Conservation (phyloP, 306 rosid genomes). For the Trichosanthes cucumerina region DNA sequence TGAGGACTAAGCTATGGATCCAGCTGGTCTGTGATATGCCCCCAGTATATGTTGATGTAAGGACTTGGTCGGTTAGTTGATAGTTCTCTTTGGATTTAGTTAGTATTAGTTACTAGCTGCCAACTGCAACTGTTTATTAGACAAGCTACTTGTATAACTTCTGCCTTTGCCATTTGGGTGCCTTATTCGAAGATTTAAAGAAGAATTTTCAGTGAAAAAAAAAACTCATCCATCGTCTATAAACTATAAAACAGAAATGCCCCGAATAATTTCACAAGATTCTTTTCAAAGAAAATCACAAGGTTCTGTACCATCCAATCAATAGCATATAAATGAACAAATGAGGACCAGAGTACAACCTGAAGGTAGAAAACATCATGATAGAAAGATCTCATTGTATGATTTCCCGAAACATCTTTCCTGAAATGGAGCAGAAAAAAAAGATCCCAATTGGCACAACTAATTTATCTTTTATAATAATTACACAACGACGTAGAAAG, state of each 20-base stretch:
- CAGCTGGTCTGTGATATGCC: background rate
- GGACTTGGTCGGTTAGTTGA: background rate
- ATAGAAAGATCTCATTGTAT: slow-evolving; percentile 69
- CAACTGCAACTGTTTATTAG: background rate
- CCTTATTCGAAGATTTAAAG: background rate
- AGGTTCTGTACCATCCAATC: background rate
- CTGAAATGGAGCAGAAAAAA: slow-evolving; percentile 37
- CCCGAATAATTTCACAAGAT: background rate
- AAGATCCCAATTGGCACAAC: slow-evolving; percentile 5
- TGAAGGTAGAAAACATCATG: slow-evolving; percentile 65
- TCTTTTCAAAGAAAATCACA: background rate
- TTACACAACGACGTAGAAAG: background rate
- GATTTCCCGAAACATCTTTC: slow-evolving; percentile 56
- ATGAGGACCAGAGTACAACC: slow-evolving; percentile 35
- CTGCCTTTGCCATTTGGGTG: background rate
- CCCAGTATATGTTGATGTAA: background rate
- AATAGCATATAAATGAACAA: background rate
- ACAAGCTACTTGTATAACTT: background rate
- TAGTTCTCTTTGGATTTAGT: background rate
- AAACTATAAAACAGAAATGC: background rate
- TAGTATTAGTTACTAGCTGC: background rate
- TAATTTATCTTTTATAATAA: background rate
- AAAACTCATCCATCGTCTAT: background rate
- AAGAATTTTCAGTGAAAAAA: background rate
- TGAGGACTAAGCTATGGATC: background rate